Evolutionary conservation across 805 yeast species (phyloP).

Genomic region (Saccharomycopsis sp.): DNA sequence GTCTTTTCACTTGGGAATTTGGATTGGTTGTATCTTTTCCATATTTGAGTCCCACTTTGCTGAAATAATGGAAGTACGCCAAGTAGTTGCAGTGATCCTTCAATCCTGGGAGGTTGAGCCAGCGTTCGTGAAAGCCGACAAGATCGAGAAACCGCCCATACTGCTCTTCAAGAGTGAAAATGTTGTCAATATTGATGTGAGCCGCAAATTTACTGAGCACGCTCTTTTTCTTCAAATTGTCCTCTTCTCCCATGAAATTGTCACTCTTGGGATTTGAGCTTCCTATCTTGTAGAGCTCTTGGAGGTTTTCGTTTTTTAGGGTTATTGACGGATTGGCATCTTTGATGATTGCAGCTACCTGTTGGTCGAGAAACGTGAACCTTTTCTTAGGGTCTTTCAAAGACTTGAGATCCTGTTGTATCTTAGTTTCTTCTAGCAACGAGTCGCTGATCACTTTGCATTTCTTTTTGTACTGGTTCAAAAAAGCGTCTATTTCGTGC

Average conservation of each 20-base stretch:
- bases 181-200: slow-evolving; percentile 39
- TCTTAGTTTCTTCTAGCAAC: slow-evolving; percentile 3
- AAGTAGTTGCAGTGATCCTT: slow-evolving; percentile 36
- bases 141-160: slow-evolving; percentile 64
- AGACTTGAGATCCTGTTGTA: slow-evolving; percentile 8
- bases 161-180: slow-evolving; percentile 55
- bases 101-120: slow-evolving; percentile 41
- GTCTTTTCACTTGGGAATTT: slow-evolving; percentile 25
- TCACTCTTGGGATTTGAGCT: slow-evolving; percentile 18
- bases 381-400: slow-evolving; percentile 2
- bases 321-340: not conserved
- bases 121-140: slow-evolving; percentile 41
- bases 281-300: slow-evolving; percentile 9
- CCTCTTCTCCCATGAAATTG: slow-evolving; percentile 1
- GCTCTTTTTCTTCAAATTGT: slow-evolving; percentile 22
- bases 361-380: not conserved
- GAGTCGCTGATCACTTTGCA: slow-evolving; percentile 12
- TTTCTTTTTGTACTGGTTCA: slow-evolving; percentile 38
- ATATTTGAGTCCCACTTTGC: slow-evolving; percentile 30
- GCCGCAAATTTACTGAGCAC: slow-evolving; percentile 45
- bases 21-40: slow-evolving; percentile 20
- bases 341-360: not conserved
- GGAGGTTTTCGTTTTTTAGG: slow-evolving; percentile 10
- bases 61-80: slow-evolving; percentile 43
- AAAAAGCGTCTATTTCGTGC: slow-evolving; percentile 55